Conservation (phyloP, 139 green algal species). For the Gonium pectorale region DNA sequence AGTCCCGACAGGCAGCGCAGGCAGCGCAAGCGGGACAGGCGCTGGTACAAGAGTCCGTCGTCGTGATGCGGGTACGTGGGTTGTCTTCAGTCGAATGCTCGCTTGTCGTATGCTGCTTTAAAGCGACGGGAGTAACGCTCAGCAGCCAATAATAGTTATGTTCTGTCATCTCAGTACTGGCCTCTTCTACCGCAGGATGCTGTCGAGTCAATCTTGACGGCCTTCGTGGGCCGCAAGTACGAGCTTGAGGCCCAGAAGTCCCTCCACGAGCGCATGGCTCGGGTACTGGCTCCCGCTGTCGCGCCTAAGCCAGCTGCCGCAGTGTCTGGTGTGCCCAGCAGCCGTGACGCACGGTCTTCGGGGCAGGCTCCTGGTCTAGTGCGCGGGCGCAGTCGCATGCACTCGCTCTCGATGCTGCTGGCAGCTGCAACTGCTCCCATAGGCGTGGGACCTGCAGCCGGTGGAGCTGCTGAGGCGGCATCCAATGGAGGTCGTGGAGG, state of each 20-base stretch:
- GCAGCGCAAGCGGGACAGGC: conserved; percentile 33
- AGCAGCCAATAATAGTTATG: neutral
- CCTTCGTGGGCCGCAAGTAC: conserved; percentile 42
- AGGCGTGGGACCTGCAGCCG: no score
- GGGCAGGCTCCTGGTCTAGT: neutral
- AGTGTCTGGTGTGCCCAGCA: neutral
- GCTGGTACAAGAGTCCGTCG: conserved; percentile 46
- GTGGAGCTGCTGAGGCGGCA: no score
- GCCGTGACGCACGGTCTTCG: neutral
- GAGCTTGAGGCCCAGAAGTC: neutral
- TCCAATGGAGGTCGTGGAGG: no score
- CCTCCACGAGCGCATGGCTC: neutral
- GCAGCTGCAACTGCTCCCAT: neutral
- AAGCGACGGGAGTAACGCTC: neutral
- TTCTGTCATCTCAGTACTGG: neutral
- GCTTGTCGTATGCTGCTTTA: neutral
- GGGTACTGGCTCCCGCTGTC: neutral
- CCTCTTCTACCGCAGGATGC: conserved; percentile 22
- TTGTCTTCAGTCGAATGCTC: neutral
- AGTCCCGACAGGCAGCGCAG: conserved; percentile 9
- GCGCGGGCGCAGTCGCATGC: neutral
- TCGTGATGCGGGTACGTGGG: conserved; percentile 31
- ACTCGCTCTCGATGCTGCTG: neutral
- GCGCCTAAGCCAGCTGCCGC: neutral
- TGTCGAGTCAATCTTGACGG: conserved; percentile 29